Evolutionary conservation across 2,329 filamentous ascomycete species (phyloP), one percentile per base, ranked within the genome.

Genomic region (Gliomastix tumulicola): DNA sequence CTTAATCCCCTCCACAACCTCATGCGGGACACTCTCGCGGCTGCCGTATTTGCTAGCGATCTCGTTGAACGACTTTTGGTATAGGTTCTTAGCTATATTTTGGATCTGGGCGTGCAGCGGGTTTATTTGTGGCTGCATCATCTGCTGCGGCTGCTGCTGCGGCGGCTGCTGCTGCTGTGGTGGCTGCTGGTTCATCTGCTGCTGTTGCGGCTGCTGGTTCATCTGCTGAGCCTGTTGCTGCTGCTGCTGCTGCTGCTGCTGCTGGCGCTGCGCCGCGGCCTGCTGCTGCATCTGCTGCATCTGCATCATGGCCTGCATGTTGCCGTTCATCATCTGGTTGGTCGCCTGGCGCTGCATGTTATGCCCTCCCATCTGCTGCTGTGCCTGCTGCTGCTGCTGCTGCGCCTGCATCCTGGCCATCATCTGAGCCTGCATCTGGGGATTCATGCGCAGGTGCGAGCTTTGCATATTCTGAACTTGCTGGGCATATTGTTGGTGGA

Each of bases 1-100:
- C 49, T 69, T 73, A 20, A 74, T 64, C 21, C 59, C 61, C 0
- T 69, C 62, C 20, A 68, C 39, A 2, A 59, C 36, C 0, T 76
- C 71, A 0, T 47, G 55, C 0, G 74, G 72, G 4, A 76, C 65
- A 21, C 63, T 62, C 17, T 66, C 62, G 3, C 46, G 38, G 1
- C 63, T 60, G 10, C 67, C 67, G 37, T 56, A 69, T 15, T 62
- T 63, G 3, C 47, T 46, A 1, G 54, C 51, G 5, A 53, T 46
- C 5, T 39, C 37, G 10, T 42, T 45, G 8, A 76, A 43, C 36
- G 66, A 53, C 35, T 57, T 59, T 10, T 53, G 41, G 32, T 65
- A 74, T 1, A 74, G 39, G 4, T 49, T 30, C 7, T 59, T 50
- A 6, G 62, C 59, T 3, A 54, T 16, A 5, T 38, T 11, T 3